Evolutionary conservation across 2,329 filamentous ascomycete species (phyloP).

Genomic region (Cordyceps militaris): DNA sequence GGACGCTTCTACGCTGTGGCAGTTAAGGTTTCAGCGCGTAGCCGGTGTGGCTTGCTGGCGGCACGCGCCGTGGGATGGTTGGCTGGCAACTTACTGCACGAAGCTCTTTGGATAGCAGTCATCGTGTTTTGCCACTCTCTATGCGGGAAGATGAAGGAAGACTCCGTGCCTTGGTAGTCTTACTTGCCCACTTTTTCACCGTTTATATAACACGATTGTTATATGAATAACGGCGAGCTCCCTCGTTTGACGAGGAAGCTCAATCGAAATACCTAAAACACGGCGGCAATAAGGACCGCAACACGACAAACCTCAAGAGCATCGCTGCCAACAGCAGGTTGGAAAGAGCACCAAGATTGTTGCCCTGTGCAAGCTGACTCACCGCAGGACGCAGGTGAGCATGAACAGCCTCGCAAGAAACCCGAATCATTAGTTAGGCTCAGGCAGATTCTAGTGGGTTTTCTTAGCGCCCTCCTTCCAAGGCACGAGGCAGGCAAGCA

Average conservation of each 20-base stretch:
- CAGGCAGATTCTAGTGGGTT: background rate
- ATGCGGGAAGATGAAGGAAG: background rate
- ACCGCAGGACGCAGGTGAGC: too few relatives aligned
- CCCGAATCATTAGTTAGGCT: background rate
- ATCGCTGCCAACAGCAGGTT: background rate
- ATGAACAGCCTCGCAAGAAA: background rate
- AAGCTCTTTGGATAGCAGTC: background rate
- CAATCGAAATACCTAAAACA: background rate
- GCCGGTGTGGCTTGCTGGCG: background rate
- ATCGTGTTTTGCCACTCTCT: background rate
- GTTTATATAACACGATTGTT: background rate
- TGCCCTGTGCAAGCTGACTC: too few relatives aligned
- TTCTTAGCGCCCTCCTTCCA: background rate
- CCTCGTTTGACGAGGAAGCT: background rate
- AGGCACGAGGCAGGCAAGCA: background rate
- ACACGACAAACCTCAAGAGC: too few relatives aligned
- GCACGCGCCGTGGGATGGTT: constrained; percentile 1
- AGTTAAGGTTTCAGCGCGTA: constrained; percentile 5
- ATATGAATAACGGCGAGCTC: background rate
- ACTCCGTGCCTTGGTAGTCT: background rate
- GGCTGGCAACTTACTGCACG: background rate
- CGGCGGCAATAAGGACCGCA: background rate
- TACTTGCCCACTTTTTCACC: background rate
- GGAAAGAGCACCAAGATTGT: background rate
- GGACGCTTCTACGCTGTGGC: background rate